phyloP scores from a whole-genome alignment of 2,329 filamentous ascomycete genomes.

The Acrocalymma vagum region DNA sequence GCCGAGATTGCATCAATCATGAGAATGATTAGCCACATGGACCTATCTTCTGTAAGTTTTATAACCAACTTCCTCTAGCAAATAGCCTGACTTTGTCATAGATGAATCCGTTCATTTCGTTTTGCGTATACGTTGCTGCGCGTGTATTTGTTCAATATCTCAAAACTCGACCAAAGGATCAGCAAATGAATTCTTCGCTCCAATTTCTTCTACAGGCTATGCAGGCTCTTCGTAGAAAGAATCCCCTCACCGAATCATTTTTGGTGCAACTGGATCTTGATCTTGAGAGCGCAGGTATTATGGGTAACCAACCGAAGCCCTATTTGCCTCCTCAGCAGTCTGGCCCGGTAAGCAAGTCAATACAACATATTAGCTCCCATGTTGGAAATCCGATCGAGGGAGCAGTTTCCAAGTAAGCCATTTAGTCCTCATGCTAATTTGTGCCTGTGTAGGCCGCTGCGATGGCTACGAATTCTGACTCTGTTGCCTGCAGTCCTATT shows the following conservation, averaged over 20 bases:
- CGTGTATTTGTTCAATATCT: constrained; percentile 95
- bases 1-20: constrained; percentile 95
- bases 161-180: constrained; percentile 90
- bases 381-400: neutral
- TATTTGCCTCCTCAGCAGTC: constrained; percentile 19
- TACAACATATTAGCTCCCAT: constrained; percentile 1
- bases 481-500: constrained; percentile 39
- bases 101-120: constrained; percentile 96
- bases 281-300: constrained; percentile 74
- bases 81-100: constrained; percentile 51
- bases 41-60: constrained; percentile 77
- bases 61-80: neutral
- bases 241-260: constrained; percentile 93
- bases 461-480: constrained; percentile 34
- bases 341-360: constrained; percentile 17
- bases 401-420: too few species aligned
- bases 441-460: constrained; percentile 15
- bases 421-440: constrained; percentile 25
- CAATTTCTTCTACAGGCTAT: constrained; percentile 91
- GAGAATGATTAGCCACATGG: constrained; percentile 91
- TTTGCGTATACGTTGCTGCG: constrained; percentile 94
- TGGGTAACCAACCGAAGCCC: constrained; percentile 57
- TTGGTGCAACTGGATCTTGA: constrained; percentile 93
- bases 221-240: constrained; percentile 85
- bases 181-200: constrained; percentile 79